Conservation (phyloP, 2,329 filamentous ascomycete species). For the Hysterium pulicare region DNA sequence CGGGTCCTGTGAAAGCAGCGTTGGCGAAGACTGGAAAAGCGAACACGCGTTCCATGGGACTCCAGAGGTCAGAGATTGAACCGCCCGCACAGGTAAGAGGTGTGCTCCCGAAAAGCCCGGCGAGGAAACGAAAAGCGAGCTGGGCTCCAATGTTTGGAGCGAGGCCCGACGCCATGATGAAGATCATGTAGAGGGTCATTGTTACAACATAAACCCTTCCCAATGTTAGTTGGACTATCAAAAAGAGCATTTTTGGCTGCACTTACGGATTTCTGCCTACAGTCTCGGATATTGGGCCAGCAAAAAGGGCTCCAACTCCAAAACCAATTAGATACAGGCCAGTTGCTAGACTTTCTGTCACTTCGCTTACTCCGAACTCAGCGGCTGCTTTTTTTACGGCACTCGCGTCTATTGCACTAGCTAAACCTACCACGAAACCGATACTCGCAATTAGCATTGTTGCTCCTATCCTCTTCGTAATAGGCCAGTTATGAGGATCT, state of each 20-base stretch:
- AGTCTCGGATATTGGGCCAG: constrained; percentile 49
- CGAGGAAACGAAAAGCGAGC: constrained; percentile 49
- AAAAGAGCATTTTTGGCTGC: constrained; percentile 21
- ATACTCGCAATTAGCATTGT: constrained; percentile 44
- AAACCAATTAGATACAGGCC: constrained; percentile 47
- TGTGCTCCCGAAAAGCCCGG: constrained; percentile 46
- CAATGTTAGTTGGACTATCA: no score
- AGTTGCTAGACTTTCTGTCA: constrained; percentile 49
- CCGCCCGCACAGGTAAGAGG: constrained; percentile 20
- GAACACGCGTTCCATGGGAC: constrained; percentile 19
- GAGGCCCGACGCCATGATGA: constrained; percentile 28
- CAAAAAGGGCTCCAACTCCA: constrained; percentile 38
- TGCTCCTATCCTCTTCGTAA: constrained; percentile 23
- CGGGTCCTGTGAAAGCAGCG: constrained; percentile 15
- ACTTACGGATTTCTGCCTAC: constrained; percentile 38
- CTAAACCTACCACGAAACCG: constrained; percentile 50
- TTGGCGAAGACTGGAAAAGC: constrained; percentile 24
- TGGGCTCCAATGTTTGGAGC: constrained; percentile 48
- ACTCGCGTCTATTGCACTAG: constrained; percentile 53
- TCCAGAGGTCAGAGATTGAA: constrained; percentile 19
- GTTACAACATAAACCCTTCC: constrained; percentile 35
- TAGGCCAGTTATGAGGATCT: constrained; percentile 38
- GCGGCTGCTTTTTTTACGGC: constrained; percentile 49
- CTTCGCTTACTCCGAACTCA: constrained; percentile 43
- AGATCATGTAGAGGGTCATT: constrained; percentile 26